These are phyloP conservation scores for Neurospora sp. DNA, from an alignment of 495 filamentous ascomycete species.

Conservation along the genomic window DNA sequence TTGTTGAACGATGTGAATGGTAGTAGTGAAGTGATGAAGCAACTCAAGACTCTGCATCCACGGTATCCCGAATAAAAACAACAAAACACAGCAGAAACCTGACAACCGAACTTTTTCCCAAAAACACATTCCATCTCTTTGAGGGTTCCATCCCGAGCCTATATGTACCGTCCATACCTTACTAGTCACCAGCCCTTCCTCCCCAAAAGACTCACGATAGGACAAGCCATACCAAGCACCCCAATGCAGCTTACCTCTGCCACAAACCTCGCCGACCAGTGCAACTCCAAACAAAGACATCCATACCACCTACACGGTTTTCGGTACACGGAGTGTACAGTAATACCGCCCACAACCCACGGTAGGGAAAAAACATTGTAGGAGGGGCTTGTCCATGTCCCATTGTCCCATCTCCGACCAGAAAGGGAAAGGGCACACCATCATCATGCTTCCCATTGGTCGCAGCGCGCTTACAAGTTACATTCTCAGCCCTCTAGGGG, in stretches of 20 bases:
- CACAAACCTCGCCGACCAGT: background rate
- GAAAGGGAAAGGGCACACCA: background rate
- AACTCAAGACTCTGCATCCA: background rate
- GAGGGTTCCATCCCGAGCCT: background rate
- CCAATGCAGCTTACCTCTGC: background rate
- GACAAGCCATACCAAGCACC: background rate
- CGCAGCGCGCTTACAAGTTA: background rate
- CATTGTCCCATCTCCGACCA: background rate
- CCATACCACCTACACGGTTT: background rate
- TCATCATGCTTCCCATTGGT: background rate
- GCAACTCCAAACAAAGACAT: background rate
- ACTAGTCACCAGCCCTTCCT: background rate
- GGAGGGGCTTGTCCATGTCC: no score
- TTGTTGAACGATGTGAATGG: background rate
- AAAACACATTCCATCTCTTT: background rate
- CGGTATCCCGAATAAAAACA: background rate
- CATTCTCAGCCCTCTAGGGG: background rate
- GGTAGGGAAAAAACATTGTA: background rate
- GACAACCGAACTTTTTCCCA: background rate
- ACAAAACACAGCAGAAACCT: background rate
- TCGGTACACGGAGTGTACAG: background rate
- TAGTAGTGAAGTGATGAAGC: background rate
- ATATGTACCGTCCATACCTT: background rate
- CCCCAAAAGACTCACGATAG: no score
- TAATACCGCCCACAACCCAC: background rate